Base-by-base conservation (phyloP, 108 stramenopile species). In the Fistulifera pelliculosa region DNA sequence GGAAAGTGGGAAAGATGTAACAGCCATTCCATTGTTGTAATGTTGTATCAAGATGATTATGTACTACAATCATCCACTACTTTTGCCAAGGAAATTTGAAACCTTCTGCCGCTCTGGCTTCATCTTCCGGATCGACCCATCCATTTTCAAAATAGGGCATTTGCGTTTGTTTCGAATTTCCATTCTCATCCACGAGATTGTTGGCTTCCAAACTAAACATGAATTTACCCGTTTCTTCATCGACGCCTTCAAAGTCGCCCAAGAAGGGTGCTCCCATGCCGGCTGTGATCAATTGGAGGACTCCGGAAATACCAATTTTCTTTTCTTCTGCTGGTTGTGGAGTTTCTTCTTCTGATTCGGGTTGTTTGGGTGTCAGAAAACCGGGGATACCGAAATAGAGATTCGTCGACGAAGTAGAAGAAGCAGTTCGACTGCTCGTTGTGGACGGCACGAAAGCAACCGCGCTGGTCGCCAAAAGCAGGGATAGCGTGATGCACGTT, bases 141-240 rank as follows among this genome's bases (percentile, higher is more conserved):
- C 88, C 88, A 53, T 66, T 75, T 60, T 90, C 88, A 56, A 90
- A 90, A 64, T 90, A 85, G 0, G 88, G 88, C 88, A 85, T 85
- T 54, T 67, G 50, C 7, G 88, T 90, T 60, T 90, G 88, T 58
- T 90, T 90, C 27, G 79, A 81, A n/a, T 79, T 56, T 17, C 88
- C 88, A 16, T 79, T 51, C 51, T 85, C 82, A 49, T 90, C 88
- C 0, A 90, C 88, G 7, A 90, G 62, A 52, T 90, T 90, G 75
- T 90, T 90, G 22, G 88, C 88, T 62, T 90, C 88, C 18, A 90
- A 58, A 38, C 73, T 71, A 42, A 90, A 90, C 81, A 90, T 85
- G 58, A 90, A 71, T 49, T 85, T 85, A 24, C 88, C 88, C 23
- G 85, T 80, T 27, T 90, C 88, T 65, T 83, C 68, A 47, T 90